Conservation (phyloP, 2,329 filamentous ascomycete genomes). For the Phialocephala subalpina region DNA sequence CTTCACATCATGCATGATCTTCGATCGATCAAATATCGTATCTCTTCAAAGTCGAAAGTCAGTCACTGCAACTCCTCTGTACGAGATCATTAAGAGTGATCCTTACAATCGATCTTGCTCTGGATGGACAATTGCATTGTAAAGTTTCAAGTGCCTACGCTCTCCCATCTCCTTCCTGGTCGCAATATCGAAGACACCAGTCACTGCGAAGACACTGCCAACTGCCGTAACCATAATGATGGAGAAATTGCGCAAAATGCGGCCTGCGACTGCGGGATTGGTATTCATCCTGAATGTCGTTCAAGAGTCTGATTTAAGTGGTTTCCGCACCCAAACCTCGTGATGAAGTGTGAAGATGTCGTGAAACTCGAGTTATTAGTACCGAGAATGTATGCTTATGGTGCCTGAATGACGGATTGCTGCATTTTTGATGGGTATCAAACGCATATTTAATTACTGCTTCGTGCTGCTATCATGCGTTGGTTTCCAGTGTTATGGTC, state of each 20-base stretch:
- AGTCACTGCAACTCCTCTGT: not conserved
- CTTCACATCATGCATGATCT: not conserved
- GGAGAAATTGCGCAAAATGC: not conserved
- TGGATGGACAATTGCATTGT: not conserved
- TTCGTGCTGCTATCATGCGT: not conserved
- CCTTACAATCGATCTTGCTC: constrained; percentile 3
- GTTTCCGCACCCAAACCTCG: not conserved
- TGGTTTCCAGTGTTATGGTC: not conserved
- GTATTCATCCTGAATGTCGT: not conserved
- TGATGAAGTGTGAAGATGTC: not conserved
- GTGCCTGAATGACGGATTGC: not conserved
- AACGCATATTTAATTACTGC: not conserved
- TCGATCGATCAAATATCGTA: not conserved
- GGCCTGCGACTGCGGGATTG: not conserved
- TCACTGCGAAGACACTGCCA: not conserved
- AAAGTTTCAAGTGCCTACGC: not conserved
- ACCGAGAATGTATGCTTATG: not conserved
- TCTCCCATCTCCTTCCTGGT: not conserved
- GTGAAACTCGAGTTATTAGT: not conserved
- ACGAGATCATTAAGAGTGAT: not conserved
- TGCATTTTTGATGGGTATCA: not conserved
- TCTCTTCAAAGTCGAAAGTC: not conserved
- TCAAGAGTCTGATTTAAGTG: not conserved
- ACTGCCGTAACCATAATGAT: not conserved
- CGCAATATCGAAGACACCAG: not conserved